Evolutionary conservation across 306 rosid species (phyloP), one percentile per base, ranked within the genome.

Genomic region (Pyrus betulifolia): DNA sequence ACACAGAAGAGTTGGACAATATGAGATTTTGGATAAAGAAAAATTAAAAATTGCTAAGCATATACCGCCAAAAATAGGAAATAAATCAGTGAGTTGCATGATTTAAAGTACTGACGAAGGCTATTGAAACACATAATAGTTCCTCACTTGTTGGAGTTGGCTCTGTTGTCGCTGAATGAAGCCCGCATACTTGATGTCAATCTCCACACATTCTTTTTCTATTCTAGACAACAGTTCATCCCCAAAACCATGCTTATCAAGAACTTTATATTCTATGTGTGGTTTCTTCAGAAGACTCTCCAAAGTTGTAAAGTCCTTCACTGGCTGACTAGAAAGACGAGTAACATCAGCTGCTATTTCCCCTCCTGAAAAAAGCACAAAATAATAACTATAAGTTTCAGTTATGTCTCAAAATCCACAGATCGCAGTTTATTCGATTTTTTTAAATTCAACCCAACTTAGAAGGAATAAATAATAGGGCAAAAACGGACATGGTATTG

Each of bases 211-310:
- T 78, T 86, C 92, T 84, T 90, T 95, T 78, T 94, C 98, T 70
- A 81, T 79, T 85, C 86, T 90, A 65, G 95, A 82, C 76, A 94
- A 78, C 68, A 78, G 80, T 35, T 72, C 83, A 84, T 88, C 82
- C 63, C 98, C 93, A 76, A 87, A 90, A 71, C 97, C 97, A 81
- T 94, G 97, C 79, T 89, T 88, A 80, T 92, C 97, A 76, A 95
- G 86, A 78, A 87, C 76, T 74, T 63, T 81, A 78, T 95, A 95
- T 49, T 84, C 93, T 76, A 92, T 80, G 77, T 95, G 98, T 31
- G 98, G 98, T 87, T 95, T 95, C 90, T 95, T 95, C 55, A 95
- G 98, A 84, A 95, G 93, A 81, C 96, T 90, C 85, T 95, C 98
- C 82, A 95, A 81, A 65, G 98, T 87, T 28, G 97, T 87, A 40